Base-by-base conservation (phyloP, 2,329 filamentous ascomycete genomes). In the Diaporthe aspalathi region DNA sequence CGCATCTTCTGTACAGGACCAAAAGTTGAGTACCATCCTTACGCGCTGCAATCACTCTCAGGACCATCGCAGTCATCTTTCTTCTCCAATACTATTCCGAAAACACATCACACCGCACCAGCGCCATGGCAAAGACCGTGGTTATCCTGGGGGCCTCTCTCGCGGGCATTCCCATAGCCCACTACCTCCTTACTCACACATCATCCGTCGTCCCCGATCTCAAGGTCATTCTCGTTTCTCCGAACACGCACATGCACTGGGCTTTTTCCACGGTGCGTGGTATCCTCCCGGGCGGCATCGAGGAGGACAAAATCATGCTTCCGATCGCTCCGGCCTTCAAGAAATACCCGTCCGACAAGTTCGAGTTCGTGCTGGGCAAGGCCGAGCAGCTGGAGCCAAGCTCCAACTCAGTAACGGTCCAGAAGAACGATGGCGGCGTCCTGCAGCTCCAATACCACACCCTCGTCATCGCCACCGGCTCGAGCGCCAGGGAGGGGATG, bases 381-480 rank as follows among this genome's bases (percentile, higher is more conserved):
- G 88, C 88, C 52, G 78, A 81, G 16, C 74, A 76, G 14, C 76
- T 89, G 4, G 83, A 86, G 56, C 78, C 83, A 0, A 78, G 78
- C 3, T 73, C 73, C 56, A 86, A 85, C 73, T 80, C 77, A 0
- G 84, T 89, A 29, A 77, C 76, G 1, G 80, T 89, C 17, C 74
- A 78, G 27, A 77, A 80, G 40, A 79, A 78, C 54, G 80, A 77
- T 5, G 81, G 79, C 8, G 76, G 72, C 6, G 74, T 75, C n/a
- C 78, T 80, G 7, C 78, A 78, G 14, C 76, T 89, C 68, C 72
- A 72, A 24, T 91, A 90, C 75, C 83, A 89, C 74, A 83, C 83
- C 27, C 80, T 90, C 16, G 76, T 91, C 72, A 79, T 91, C 53
- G 87, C 88, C 12, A 90, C 88, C 2, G 89, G 89, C 9, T 79